Percentiles rank a stretch among this genome's conserved stretches.
Conservation (phyloP, 139 green algal genomes). For the Chlamydomonas sphaeroides region DNA sequence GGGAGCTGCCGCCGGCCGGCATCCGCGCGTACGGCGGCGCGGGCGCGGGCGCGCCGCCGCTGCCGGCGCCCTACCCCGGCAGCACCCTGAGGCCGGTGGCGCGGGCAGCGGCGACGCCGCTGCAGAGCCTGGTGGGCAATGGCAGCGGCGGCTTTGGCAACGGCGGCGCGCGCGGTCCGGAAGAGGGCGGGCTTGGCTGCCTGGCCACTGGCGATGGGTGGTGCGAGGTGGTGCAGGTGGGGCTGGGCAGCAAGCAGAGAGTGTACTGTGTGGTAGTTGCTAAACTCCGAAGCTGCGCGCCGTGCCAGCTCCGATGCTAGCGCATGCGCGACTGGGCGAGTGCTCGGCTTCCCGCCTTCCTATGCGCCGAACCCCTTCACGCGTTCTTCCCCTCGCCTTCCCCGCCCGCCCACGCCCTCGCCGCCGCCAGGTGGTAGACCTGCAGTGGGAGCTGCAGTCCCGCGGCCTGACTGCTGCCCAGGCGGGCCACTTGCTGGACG, state of each 20-base stretch:
- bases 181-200: constrained; percentile 25
- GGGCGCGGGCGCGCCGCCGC: neutral
- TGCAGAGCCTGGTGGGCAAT: neutral
- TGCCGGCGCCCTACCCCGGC: constrained; percentile 12
- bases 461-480: constrained; percentile 29
- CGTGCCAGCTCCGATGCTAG: no score
- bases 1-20: constrained; percentile 22
- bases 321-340: no score
- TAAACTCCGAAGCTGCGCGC: no score
- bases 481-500: constrained; percentile 46
- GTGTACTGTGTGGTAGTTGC: no score
- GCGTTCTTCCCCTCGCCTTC: neutral
- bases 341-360: no score
- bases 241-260: neutral
- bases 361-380: no score
- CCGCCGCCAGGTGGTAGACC: constrained; percentile 57
- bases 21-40: constrained; percentile 9
- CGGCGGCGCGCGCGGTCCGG: neutral
- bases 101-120: neutral
- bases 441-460: constrained; percentile 43
- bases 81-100: no score
- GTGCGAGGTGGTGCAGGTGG: constrained; percentile 49
- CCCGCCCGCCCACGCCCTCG: no score
- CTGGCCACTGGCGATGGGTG: constrained; percentile 46
- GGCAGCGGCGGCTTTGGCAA: constrained; percentile 20